A percentile compares a stretch with the other conserved stretches of the same genome.
These are phyloP conservation scores for Phytomonas sp. DNA, from an alignment of 208 protist species.

Conservation along the genomic window DNA sequence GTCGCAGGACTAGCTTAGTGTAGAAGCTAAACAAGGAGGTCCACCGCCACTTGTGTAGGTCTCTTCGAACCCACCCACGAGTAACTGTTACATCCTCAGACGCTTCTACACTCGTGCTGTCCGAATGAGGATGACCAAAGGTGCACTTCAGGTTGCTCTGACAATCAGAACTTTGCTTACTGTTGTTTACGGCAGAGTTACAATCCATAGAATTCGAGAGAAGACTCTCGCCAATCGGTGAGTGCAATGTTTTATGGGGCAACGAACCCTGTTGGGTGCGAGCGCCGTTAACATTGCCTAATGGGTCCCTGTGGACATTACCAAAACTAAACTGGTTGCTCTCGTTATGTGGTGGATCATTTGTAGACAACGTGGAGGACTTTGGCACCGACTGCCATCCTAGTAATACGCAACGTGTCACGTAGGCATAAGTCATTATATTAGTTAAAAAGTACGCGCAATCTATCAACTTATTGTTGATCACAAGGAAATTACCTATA, in stretches of 20 bases:
- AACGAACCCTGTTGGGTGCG: background rate
- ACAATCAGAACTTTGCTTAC: background rate
- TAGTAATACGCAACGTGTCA: background rate
- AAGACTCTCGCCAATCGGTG: background rate
- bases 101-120: background rate
- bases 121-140: background rate
- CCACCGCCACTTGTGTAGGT: background rate
- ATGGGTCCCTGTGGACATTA: background rate
- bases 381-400: background rate
- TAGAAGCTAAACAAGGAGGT: background rate
- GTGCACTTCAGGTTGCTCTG: background rate
- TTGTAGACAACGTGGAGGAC: background rate
- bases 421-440: background rate
- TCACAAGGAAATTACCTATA: conserved; percentile 36
- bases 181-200: background rate
- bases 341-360: background rate
- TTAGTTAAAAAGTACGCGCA: conserved; percentile 28
- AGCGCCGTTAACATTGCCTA: background rate
- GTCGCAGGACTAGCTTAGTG: background rate
- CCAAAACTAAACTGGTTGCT: background rate
- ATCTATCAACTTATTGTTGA: conserved; percentile 34
- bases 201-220: background rate
- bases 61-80: background rate
- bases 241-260: background rate
- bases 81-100: background rate